Percentiles rank a stretch among this genome's conserved stretches.
Evolutionary conservation across 2,329 filamentous ascomycete genomes (phyloP).

Genomic region (Parastagonospora avenae): DNA sequence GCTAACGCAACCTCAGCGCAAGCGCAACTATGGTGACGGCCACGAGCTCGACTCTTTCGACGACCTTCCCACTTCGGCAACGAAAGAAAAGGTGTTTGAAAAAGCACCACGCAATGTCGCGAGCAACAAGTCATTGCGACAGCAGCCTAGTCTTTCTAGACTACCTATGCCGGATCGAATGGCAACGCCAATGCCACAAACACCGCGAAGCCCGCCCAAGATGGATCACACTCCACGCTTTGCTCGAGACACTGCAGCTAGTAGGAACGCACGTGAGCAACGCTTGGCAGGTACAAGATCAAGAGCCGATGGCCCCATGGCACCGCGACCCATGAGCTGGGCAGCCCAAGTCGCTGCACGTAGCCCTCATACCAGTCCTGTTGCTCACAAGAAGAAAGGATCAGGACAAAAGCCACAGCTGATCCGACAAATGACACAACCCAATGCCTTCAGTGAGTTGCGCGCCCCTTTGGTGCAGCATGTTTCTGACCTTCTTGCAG

Average conservation of each 20-base stretch:
- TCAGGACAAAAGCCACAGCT: conserved; percentile 79
- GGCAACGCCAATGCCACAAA: conserved; percentile 53
- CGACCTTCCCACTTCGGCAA: conserved; percentile 86
- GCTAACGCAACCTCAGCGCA: conserved; percentile 40
- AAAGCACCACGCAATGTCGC: conserved; percentile 76
- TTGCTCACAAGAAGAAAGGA: conserved; percentile 52
- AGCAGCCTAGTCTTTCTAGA: conserved; percentile 54
- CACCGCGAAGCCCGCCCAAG: conserved; percentile 62
- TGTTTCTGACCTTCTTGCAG: conserved; percentile 53
- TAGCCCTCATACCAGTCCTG: conserved; percentile 57
- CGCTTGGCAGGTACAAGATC: conserved; percentile 55
- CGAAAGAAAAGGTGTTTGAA: conserved; percentile 79
- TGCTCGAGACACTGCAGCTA: conserved; percentile 69
- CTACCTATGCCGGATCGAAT: conserved; percentile 52
- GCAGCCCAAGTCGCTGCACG: conserved; percentile 60
- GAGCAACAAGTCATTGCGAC: conserved; percentile 66
- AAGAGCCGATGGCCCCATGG: conserved; percentile 55
- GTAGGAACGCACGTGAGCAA: conserved; percentile 67
- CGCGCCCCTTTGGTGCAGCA: neutral
- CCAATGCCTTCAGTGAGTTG: conserved; percentile 79
- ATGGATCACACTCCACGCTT: conserved; percentile 64
- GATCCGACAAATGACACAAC: conserved; percentile 81
- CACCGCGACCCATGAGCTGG: conserved; percentile 63
- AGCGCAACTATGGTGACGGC: conserved; percentile 76
- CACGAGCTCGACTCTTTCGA: conserved; percentile 93